Evolutionary conservation across 176 grass and related monocot genomes (phyloP).

Genomic region (Puccinellia tenuiflora): DNA sequence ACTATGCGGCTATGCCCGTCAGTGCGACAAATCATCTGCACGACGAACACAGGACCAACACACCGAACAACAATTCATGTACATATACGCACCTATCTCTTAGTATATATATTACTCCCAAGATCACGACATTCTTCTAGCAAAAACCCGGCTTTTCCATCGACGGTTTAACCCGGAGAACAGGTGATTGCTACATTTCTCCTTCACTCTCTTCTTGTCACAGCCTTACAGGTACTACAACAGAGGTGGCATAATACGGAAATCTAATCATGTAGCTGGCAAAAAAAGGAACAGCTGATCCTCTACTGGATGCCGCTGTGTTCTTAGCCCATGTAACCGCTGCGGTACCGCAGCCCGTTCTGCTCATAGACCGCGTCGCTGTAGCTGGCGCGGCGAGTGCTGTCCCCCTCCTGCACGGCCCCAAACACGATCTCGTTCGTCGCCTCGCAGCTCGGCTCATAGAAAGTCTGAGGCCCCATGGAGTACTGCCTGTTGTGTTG

Average conservation of each 20-base stretch:
- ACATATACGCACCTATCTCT: slow-evolving; percentile 21
- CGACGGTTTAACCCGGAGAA: slow-evolving; percentile 5
- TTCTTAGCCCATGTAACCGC: slow-evolving; percentile 44
- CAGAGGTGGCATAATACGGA: slow-evolving; percentile 6
- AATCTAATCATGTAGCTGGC: slow-evolving; percentile 1
- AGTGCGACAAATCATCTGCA: background rate
- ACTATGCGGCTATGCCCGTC: background rate
- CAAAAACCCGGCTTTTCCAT: slow-evolving; percentile 39
- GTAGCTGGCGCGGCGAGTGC: slow-evolving; percentile 37
- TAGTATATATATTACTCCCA: slow-evolving; percentile 3
- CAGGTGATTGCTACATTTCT: background rate
- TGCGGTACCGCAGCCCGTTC: slow-evolving; percentile 48
- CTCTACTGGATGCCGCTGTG: slow-evolving; percentile 16
- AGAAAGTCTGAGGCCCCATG: slow-evolving; percentile 66
- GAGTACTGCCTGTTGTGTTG: slow-evolving; percentile 69
- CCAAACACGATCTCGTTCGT: slow-evolving; percentile 85
- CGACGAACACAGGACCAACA: background rate
- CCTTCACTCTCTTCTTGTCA: background rate
- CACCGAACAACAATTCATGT: slow-evolving; percentile 5
- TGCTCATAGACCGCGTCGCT: slow-evolving; percentile 49
- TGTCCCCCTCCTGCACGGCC: slow-evolving; percentile 70
- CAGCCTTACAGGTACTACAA: slow-evolving; percentile 15
- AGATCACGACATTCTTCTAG: slow-evolving; percentile 21
- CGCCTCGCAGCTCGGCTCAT: slow-evolving; percentile 62
- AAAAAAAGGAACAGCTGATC: background rate